Evolutionary conservation across 257 asterid genomes (phyloP).

Genomic region (Oldenlandia corymbosa): DNA sequence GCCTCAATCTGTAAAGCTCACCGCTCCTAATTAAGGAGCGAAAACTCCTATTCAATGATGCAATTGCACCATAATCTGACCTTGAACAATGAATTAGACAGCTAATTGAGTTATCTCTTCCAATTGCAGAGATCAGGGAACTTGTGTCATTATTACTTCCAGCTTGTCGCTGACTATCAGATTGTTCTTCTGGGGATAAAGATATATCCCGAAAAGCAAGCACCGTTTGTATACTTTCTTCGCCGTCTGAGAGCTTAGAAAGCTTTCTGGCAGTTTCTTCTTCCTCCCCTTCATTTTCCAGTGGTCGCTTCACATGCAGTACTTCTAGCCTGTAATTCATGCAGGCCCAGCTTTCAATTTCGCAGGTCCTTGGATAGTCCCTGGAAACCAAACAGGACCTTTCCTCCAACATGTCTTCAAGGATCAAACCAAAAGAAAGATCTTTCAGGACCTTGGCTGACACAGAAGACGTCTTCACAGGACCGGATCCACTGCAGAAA

Average conservation of each 20-base stretch:
- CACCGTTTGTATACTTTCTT: conserved; percentile 17
- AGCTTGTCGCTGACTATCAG: conserved; percentile 24
- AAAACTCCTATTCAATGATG: conserved; percentile 63
- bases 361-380: conserved; percentile 48
- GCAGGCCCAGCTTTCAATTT: conserved; percentile 57
- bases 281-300: conserved; percentile 41
- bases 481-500: conserved; percentile 28
- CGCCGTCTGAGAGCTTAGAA: conserved; percentile 35
- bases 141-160: conserved; percentile 52
- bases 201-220: conserved; percentile 31
- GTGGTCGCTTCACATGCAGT: conserved; percentile 47
- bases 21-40: conserved; percentile 68
- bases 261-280: conserved; percentile 31
- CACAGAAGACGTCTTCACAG: conserved; percentile 20
- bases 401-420: conserved; percentile 71
- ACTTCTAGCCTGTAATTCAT: conserved; percentile 45
- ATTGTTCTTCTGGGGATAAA: conserved; percentile 15
- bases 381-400: conserved; percentile 63
- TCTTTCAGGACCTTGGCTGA: conserved; percentile 12
- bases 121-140: conserved; percentile 67
- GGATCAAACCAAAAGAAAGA: conserved; percentile 29
- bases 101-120: conserved; percentile 72
- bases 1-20: conserved; percentile 62
- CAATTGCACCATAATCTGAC: conserved; percentile 74
- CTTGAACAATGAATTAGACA: conserved; percentile 77